Evolutionary conservation across 2,329 filamentous ascomycete genomes (phyloP), one percentile per base, ranked within the genome.

Genomic region (Pseudogymnoascus sp.): DNA sequence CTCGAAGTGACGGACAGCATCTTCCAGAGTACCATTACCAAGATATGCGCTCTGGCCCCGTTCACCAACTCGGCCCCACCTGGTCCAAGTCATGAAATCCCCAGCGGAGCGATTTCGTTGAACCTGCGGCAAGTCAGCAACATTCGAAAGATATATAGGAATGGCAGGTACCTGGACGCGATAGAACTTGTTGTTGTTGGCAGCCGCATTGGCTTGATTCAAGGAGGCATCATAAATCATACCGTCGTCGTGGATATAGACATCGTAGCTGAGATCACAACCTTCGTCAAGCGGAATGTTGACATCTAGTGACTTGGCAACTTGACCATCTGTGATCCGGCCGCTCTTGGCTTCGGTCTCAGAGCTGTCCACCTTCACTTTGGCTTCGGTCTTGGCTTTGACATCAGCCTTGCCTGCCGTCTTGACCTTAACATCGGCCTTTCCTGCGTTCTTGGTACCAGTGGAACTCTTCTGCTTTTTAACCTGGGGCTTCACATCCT

Each of bases 131-230:
- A 29, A 59, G 29, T 15, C 17, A 29, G 44, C 11, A 50, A 33
- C 17, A 35, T 35, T 56, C 10, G 1, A 56, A 56, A 21, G 4
- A 15, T 56, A 19, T 9, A 10, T 13, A 19, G 26, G 29, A 15
- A 35, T 56, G 9, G 10, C 31, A 68, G 73, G 70, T 66, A 90
- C 78, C 78, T 93, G 89, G 29, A 92, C 73, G 29, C 85, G 83
- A 71, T 93, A 93, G 73, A 93, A 93, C 68, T 95, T 95, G 74
- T 95, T 93, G 74, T 89, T 89, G 71, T 93, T 95, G 56, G 81
- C 75, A 0, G 78, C 76, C 0, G 89, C 78, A 68, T 91, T 89
- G 10, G 90, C 89, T 72, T 93, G 88, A 68, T 93, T 95, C 53
- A 96, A 78, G 0, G 88, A 86, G 0, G 89, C 90, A 71, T 96